These are phyloP conservation scores for Vaccinium darrowii DNA, from an alignment of 148 eudicot genomes.

Conservation along the genomic window DNA sequence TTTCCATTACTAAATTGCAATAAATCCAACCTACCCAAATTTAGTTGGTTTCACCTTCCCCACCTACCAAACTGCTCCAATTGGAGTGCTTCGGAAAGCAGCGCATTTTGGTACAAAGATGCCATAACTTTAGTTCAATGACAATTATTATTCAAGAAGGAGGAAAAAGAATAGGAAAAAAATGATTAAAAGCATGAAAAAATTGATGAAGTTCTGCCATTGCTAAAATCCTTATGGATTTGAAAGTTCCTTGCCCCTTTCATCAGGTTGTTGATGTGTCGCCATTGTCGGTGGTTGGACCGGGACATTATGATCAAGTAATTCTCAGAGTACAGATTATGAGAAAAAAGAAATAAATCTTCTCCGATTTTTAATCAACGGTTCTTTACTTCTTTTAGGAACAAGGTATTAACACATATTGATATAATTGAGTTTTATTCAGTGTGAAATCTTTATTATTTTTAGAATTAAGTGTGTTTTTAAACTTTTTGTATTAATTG, in stretches of 20 bases:
- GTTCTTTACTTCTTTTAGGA: too few species aligned
- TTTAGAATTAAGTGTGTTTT: too few species aligned
- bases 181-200: background rate
- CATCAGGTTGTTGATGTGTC: conserved; percentile 10
- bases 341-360: too few species aligned
- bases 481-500: too few species aligned
- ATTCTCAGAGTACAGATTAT: background rate
- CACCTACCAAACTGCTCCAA: background rate
- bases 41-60: background rate
- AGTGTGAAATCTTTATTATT: too few species aligned
- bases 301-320: background rate
- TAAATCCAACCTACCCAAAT: background rate
- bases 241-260: background rate
- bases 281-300: conserved; percentile 9
- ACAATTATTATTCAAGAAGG: background rate
- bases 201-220: background rate
- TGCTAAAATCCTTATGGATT: background rate
- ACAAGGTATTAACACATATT: too few species aligned
- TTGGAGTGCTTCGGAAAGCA: background rate
- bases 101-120: conserved; percentile 1
- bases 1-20: background rate
- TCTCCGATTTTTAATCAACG: too few species aligned
- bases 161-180: background rate
- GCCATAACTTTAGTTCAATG: background rate
- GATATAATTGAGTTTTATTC: too few species aligned